Percentiles rank a stretch among this genome's conserved stretches.
Evolutionary conservation across 768 basidiomycete genomes (phyloP).

Genomic region (Crepidotus variabilis): DNA sequence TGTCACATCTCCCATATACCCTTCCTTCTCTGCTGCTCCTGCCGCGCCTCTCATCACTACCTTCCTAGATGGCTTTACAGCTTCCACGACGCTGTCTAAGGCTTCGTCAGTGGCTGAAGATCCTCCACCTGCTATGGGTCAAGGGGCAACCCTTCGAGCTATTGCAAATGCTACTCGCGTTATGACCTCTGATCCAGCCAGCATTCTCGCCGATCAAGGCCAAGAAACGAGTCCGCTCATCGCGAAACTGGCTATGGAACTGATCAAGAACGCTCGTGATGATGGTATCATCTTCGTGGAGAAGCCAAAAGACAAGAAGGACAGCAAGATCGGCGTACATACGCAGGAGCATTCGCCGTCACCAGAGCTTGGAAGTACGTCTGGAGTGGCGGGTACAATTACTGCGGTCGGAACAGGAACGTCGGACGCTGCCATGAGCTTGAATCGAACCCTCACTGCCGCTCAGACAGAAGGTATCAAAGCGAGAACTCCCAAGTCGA

Average conservation of each 20-base stretch:
- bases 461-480: slow-evolving; percentile 27
- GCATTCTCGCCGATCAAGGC: slow-evolving; percentile 71
- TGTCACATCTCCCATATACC: slow-evolving; percentile 36
- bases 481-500: slow-evolving; percentile 28
- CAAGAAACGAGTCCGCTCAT: slow-evolving; percentile 60
- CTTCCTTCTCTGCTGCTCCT: slow-evolving; percentile 34
- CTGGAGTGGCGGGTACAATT: slow-evolving; percentile 39
- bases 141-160: slow-evolving; percentile 69
- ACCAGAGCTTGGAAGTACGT: slow-evolving; percentile 22
- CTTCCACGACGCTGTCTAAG: slow-evolving; percentile 15
- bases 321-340: slow-evolving; percentile 12
- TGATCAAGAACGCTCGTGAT: slow-evolving; percentile 67
- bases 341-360: slow-evolving; percentile 13
- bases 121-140: slow-evolving; percentile 28
- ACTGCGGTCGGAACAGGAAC: slow-evolving; percentile 24
- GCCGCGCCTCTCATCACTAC: slow-evolving; percentile 45
- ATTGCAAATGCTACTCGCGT: slow-evolving; percentile 82
- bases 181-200: slow-evolving; percentile 78
- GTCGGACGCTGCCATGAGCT: slow-evolving; percentile 20
- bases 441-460: slow-evolving; percentile 43
- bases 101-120: slow-evolving; percentile 23
- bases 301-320: slow-evolving; percentile 45
- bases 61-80: slow-evolving; percentile 25
- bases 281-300: slow-evolving; percentile 48
- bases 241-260: slow-evolving; percentile 57